phyloP scores from a whole-genome alignment of 495 filamentous ascomycete genomes.

The Podospora fimiseda region DNA sequence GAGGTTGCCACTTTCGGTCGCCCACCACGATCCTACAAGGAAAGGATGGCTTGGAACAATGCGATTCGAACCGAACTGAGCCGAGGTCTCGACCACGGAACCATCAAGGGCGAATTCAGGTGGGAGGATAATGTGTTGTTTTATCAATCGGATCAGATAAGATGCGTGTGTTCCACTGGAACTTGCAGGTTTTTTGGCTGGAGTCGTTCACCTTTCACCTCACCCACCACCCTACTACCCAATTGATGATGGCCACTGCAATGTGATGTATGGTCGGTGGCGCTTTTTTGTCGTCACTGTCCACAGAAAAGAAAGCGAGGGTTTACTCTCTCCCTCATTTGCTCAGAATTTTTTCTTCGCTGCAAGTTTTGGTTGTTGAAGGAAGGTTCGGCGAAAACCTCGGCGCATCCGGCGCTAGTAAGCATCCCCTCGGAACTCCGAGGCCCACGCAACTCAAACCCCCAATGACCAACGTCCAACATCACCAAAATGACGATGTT shows the following conservation, averaged over 20 bases:
- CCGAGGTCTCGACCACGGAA: too few species aligned
- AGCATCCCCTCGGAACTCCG: constrained; percentile 1
- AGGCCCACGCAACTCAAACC: neutral
- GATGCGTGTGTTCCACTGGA: neutral
- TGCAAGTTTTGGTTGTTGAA: neutral
- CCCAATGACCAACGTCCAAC: too few species aligned
- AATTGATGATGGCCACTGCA: too few species aligned
- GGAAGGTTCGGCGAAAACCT: neutral
- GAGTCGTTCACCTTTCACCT: neutral
- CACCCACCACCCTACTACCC: too few species aligned
- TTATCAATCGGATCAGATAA: constrained; percentile 4
- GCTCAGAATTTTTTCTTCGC: too few species aligned
- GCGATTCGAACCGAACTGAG: neutral
- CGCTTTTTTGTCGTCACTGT: too few species aligned
- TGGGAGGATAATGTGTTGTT: neutral
- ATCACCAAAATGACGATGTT: too few species aligned
- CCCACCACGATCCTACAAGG: neutral
- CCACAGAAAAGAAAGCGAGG: too few species aligned
- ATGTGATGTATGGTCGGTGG: too few species aligned
- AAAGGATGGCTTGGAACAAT: neutral
- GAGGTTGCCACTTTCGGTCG: neutral
- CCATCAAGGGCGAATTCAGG: too few species aligned
- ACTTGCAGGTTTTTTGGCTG: neutral
- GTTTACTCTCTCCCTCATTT: too few species aligned
- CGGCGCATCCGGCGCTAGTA: neutral